Conservation (phyloP, 2,329 filamentous ascomycete species). For the Paramyrothecium sp. region DNA sequence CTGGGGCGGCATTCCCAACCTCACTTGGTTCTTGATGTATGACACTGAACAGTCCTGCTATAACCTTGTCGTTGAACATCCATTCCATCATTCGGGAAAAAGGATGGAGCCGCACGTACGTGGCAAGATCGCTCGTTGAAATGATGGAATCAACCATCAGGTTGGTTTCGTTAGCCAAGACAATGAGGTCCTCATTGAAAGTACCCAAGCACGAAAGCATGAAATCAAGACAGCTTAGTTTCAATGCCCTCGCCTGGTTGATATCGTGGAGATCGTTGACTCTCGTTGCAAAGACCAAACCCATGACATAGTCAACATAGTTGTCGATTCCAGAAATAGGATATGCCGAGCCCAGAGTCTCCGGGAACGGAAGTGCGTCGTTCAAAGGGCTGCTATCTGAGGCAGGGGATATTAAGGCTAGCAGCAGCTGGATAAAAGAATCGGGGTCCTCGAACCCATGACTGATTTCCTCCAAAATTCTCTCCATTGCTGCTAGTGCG, state of each 20-base stretch:
- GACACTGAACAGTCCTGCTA: constrained; percentile 73
- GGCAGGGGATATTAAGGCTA: constrained; percentile 67
- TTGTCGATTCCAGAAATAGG: constrained; percentile 82
- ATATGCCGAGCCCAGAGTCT: constrained; percentile 74
- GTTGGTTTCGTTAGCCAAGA: constrained; percentile 77
- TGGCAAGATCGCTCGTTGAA: constrained; percentile 68
- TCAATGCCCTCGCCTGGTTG: constrained; percentile 69
- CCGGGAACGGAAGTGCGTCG: constrained; percentile 81
- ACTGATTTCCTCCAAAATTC: constrained; percentile 71
- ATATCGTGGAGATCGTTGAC: constrained; percentile 64
- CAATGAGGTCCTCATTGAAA: constrained; percentile 92
- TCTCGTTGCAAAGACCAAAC: constrained; percentile 70
- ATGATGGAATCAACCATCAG: constrained; percentile 75
- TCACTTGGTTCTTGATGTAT: constrained; percentile 74
- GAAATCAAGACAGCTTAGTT: constrained; percentile 81
- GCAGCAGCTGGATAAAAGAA: constrained; percentile 77
- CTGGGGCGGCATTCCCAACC: constrained; percentile 68
- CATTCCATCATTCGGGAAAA: constrained; percentile 97
- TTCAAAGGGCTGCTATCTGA: constrained; percentile 60
- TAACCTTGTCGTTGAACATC: constrained; percentile 91
- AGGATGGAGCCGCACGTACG: constrained; percentile 85
- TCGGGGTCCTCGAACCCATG: constrained; percentile 82
- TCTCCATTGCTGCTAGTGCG: constrained; percentile 51
- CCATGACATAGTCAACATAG: constrained; percentile 89
- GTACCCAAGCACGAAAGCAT: constrained; percentile 74